Evolutionary conservation across 176 grass and related monocot genomes (phyloP), one percentile per base, ranked within the genome.

Genomic region (Guadua angustifolia): DNA sequence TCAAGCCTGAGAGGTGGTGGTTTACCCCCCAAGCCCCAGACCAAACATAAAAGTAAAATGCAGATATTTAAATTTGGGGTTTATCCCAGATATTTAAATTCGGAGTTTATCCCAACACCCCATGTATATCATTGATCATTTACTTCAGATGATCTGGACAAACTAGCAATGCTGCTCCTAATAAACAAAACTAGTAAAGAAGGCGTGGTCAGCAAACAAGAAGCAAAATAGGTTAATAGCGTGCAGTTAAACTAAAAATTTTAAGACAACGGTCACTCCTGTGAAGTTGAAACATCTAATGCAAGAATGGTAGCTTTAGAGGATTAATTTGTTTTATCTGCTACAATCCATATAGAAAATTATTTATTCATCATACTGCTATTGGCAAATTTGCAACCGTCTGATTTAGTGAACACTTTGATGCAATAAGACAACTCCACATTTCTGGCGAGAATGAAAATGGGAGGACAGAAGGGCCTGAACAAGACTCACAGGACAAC

Each of bases 131-230:
- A 80, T 10, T 57, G 53, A 14, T 82, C 9, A 44, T 29, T 42
- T 45, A n/a, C 38, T 82, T 82, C 52, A 59, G 79, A 32, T 71
- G 39, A 19, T 19, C 22, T 5, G 49, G 71, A 58, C n/a, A 72
- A 72, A 72, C 69, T 72, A 72, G 69, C 69, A 72, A 72, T 50
- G 45, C 10, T 17, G 44, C 69, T 50, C 69, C 69, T 46, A 22
- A 18, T 50, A 50, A 49, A 33, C 5, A 35, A 29, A 64, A 33
- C 59, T 45, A 47, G 10, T n/a, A 60, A 71, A 44, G 38, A 82
- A 73, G 4, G 11, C 72, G 21, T 59, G 24, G 1, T 4, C 11
- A 73, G 19, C 24, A 47, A 72, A 35, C 68, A 72, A 44, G 66
- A 82, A 60, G 68, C 42, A 26, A 58, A 38, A 36, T 47, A 35